Conservation (phyloP, 257 asterid species). For the Ligustrum vulgare region DNA sequence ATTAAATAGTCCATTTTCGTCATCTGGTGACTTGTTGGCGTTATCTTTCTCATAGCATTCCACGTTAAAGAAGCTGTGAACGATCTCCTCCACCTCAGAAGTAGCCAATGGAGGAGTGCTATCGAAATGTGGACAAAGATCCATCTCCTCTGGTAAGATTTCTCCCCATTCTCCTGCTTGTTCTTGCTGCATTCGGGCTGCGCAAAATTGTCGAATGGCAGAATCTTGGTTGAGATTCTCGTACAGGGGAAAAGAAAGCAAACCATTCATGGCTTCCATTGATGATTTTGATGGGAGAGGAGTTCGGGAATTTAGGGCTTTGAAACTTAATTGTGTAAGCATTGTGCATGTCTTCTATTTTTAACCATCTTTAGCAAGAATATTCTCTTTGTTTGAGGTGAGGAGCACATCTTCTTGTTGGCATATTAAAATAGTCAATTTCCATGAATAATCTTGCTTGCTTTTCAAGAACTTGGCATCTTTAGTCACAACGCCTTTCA, state of each 20-base stretch:
- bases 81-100: conserved; percentile 42
- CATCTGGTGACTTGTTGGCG: conserved; percentile 15
- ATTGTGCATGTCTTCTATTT: background rate
- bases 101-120: conserved; percentile 24
- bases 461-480: conserved; percentile 7
- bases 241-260: conserved; percentile 18
- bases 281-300: conserved; percentile 14
- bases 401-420: conserved; percentile 18
- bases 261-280: conserved; percentile 30
- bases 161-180: conserved; percentile 19
- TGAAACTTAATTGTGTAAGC: background rate
- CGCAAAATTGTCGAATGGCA: conserved; percentile 60
- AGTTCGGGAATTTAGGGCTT: background rate
- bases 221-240: conserved; percentile 30
- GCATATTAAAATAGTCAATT: conserved; percentile 5
- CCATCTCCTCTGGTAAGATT: conserved; percentile 17
- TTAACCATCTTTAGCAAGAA: conserved; percentile 20
- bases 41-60: conserved; percentile 45
- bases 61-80: conserved; percentile 51
- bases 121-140: conserved; percentile 22
- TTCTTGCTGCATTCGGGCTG: conserved; percentile 49
- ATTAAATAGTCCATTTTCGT: background rate
- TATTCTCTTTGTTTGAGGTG: conserved; percentile 29
- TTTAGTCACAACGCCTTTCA: conserved; percentile 24
- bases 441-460: background rate